phyloP scores from a whole-genome alignment of 2,329 filamentous ascomycete genomes.

The Calonectria ilicicola region DNA sequence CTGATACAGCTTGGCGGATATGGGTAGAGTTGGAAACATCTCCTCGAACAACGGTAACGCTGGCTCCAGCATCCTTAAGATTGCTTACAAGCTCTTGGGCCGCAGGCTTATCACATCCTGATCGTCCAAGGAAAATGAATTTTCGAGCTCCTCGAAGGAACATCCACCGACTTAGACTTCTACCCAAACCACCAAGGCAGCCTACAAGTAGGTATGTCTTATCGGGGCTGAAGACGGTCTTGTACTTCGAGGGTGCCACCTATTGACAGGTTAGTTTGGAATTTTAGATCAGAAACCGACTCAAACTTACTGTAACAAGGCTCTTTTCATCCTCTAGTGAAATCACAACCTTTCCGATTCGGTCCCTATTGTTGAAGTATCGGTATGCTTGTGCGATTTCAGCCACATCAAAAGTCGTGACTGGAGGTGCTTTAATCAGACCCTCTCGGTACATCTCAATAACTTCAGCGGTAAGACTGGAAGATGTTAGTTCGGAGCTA shows the following conservation, averaged over 20 bases:
- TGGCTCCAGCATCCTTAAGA: slow-evolving; percentile 5
- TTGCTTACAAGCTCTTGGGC: slow-evolving; percentile 33
- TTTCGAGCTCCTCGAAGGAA: slow-evolving; percentile 36
- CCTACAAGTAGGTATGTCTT: slow-evolving; percentile 29
- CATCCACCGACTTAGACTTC: slow-evolving; percentile 26
- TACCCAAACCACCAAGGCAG: slow-evolving; percentile 30
- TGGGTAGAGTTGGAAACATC: slow-evolving; percentile 9
- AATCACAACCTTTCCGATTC: not conserved
- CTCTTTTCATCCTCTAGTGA: not conserved
- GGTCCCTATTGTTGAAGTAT: not conserved
- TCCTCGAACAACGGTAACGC: not conserved
- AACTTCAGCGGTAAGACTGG: not conserved
- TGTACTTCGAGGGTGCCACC: not conserved
- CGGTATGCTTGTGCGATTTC: not conserved
- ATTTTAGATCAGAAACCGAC: not conserved
- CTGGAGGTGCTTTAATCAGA: not conserved
- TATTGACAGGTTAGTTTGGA: not conserved
- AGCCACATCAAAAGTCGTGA: not conserved
- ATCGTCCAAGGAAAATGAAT: slow-evolving; percentile 43
- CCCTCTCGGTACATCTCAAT: not conserved
- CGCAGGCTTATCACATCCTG: slow-evolving; percentile 32
- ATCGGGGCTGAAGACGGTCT: not conserved
- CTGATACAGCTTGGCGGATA: not conserved
- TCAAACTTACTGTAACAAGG: not conserved
- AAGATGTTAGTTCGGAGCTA: too few species aligned